Conservation (phyloP, 2,329 filamentous ascomycete genomes). For the Acephala macrosclerotiorum region DNA sequence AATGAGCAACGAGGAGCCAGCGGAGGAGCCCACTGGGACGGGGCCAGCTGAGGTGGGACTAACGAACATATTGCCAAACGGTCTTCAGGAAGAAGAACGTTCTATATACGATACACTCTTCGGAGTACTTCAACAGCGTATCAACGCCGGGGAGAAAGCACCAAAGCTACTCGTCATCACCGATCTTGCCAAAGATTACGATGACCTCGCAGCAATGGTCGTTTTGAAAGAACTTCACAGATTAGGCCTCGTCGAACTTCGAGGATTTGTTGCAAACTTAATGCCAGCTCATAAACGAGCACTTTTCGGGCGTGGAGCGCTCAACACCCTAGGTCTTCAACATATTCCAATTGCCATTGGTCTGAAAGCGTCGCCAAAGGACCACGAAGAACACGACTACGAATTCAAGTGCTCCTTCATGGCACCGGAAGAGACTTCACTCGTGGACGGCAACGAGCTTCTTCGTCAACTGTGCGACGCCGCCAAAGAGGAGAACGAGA, state of each 20-base stretch:
- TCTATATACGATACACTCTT: neutral
- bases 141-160: neutral
- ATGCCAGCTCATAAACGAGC: constrained; percentile 24
- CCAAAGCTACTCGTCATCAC: constrained; percentile 20
- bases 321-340: constrained; percentile 21
- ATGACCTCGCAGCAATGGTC: constrained; percentile 29
- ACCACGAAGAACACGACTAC: constrained; percentile 11
- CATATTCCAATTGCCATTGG: constrained; percentile 24
- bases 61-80: neutral
- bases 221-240: constrained; percentile 28
- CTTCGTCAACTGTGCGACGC: neutral
- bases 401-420: constrained; percentile 20
- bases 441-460: constrained; percentile 2
- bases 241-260: constrained; percentile 23
- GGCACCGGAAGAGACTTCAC: constrained; percentile 6
- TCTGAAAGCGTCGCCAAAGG: neutral
- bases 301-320: constrained; percentile 21
- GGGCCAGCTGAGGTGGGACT: neutral
- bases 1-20: too few relatives aligned
- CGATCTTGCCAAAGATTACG: constrained; percentile 32
- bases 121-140: neutral
- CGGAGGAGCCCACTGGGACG: too few relatives aligned
- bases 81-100: neutral
- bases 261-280: constrained; percentile 31
- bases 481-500: neutral